Evolutionary conservation across 208 protist genomes (phyloP), one percentile per base, ranked within the genome.

Genomic region (Jaenimonas drosophilae): DNA sequence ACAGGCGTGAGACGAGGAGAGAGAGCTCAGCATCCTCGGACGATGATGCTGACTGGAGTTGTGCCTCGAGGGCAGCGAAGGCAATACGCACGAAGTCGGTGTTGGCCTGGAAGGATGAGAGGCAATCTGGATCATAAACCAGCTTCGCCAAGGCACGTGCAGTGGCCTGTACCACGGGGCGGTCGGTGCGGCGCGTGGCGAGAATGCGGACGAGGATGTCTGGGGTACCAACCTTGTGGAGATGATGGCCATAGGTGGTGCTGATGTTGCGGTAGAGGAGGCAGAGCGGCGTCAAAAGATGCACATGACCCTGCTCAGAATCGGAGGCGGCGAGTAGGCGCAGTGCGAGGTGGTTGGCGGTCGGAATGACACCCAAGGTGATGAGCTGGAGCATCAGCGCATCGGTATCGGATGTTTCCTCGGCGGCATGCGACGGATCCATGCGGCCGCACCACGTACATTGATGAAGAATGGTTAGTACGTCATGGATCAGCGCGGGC

Each of bases 101-200:
- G 14, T 55, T 49, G 5, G 36, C 34, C 48, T 65, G 61, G 36
- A 69, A 67, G 9, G 49, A 37, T 6, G 27, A 38, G 1, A 81
- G 46, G 33, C 69, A 85, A 6, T 55, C 61, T 17, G 67, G 65
- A 3, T 78, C 64, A 41, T 73, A 85, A n/a, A 72, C 67, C 5
- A 75, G 50, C 60, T 85, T 89, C 25, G 76, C 72, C 44, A 89
- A 52, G 4, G 68, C 65, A 16, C 80, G 75, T 11, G 80, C 59
- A 5, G 60, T 60, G 27, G 72, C 70, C 60, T 77, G 65, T 39
- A 83, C 69, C 1, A 77, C 59, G 39, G 59, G 50, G 11, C 16
- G 45, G 47, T 74, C 47, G 1, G 37, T 28, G 16, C 47, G 43
- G 38, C 57, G 60, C 20, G n/a, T 34, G 12, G 66, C 59, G 7